phyloP scores from a whole-genome alignment of 768 basidiomycete genomes.

The Mycena pura region DNA sequence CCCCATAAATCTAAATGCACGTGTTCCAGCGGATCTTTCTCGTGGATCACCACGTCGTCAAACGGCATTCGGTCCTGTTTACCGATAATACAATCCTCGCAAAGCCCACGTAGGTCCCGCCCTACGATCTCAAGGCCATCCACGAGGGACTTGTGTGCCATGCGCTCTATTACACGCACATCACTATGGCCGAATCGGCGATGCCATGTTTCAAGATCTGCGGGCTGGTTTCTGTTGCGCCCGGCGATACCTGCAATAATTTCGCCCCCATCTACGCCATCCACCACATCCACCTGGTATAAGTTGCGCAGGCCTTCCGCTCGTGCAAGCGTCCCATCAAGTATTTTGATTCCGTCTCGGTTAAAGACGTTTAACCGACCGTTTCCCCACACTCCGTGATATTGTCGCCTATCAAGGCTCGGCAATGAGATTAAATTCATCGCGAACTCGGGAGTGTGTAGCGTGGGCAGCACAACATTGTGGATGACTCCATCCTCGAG shows the following conservation, averaged over 20 bases:
- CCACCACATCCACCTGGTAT: neutral
- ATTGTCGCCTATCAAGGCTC: neutral
- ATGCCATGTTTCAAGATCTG: slow-evolving; percentile 33
- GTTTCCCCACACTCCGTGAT: neutral
- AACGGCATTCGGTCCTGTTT: slow-evolving; percentile 28
- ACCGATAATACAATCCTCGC: slow-evolving; percentile 35
- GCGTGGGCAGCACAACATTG: neutral
- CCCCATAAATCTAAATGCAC: slow-evolving; percentile 36
- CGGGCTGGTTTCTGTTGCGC: slow-evolving; percentile 20
- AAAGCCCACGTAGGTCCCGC: slow-evolving; percentile 6
- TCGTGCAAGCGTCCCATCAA: neutral
- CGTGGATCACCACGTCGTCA: slow-evolving; percentile 6
- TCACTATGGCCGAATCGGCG: too few relatives aligned
- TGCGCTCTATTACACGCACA: too few relatives aligned
- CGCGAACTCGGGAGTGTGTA: neutral
- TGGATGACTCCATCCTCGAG: neutral
- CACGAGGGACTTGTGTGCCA: too few relatives aligned
- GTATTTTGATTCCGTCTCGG: neutral
- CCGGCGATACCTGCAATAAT: slow-evolving; percentile 4
- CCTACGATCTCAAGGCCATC: slow-evolving; percentile 14
- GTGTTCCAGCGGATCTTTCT: slow-evolving; percentile 16
- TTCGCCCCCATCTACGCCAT: neutral
- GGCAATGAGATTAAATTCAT: slow-evolving; percentile 4
- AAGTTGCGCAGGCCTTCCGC: neutral
- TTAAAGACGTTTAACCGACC: neutral